phyloP scores from a whole-genome alignment of 441 rosid species.

The Lepidium campestre region DNA sequence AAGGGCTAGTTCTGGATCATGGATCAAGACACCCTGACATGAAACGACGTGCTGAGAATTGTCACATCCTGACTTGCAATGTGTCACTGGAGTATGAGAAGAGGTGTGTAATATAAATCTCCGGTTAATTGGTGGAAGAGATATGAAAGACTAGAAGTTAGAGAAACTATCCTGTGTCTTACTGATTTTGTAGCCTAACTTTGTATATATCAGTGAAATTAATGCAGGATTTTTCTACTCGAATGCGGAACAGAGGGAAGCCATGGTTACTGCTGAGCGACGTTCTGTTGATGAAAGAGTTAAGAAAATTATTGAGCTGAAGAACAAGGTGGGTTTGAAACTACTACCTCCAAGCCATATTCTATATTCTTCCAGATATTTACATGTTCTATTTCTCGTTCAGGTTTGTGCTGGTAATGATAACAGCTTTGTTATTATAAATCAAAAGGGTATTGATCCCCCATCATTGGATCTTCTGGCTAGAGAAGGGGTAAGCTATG shows the following conservation, averaged over 20 bases:
- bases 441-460: slow-evolving; percentile 98
- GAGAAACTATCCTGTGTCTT: not conserved
- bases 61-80: slow-evolving; percentile 91
- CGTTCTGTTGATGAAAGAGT: slow-evolving; percentile 86
- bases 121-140: not conserved
- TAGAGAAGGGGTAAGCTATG: slow-evolving; percentile 81
- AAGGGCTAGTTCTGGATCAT: slow-evolving; percentile 97
- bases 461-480: slow-evolving; percentile 91
- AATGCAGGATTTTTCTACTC: slow-evolving; percentile 99
- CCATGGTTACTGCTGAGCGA: slow-evolving; percentile 94
- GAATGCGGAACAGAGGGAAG: slow-evolving; percentile 95
- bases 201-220: slow-evolving; percentile 56
- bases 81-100: slow-evolving; percentile 93
- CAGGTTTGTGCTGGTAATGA: slow-evolving; percentile 88
- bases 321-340: slow-evolving; percentile 55
- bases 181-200: slow-evolving; percentile 2
- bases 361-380: not conserved
- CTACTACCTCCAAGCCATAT: not conserved
- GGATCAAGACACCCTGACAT: slow-evolving; percentile 99
- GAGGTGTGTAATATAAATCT: slow-evolving; percentile 44
- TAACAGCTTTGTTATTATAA: slow-evolving; percentile 69
- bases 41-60: slow-evolving; percentile 95
- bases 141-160: slow-evolving; percentile 1
- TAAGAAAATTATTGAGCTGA: slow-evolving; percentile 71
- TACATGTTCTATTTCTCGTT: slow-evolving; percentile 16